Base-by-base conservation (phyloP, 2,329 filamentous ascomycete genomes). In the Xylaria multiplex region DNA sequence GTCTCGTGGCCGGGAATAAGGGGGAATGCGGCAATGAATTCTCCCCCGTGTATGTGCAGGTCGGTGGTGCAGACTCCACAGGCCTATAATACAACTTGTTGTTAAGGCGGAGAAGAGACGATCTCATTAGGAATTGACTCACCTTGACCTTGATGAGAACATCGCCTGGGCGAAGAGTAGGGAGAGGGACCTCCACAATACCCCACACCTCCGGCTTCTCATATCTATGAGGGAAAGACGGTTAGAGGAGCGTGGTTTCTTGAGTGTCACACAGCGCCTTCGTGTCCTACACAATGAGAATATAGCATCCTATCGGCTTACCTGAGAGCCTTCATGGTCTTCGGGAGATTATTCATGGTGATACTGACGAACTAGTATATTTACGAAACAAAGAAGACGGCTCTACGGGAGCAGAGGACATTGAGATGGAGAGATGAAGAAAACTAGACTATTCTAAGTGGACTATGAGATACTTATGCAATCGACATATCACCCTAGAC, bases 1-100 rank as follows among this genome's bases (percentile, higher is more conserved):
- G 89, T 90, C 77, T 91, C 89, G 72, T 91, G 89, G 56, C 89
- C 88, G 65, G 88, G 88, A 72, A 90, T 88, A 64, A 90, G 80
- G 58, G 88, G 88, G 75, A 90, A 90, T 79, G 88, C 81, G 69
- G 81, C 81, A 49, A 83, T 82, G 71, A 91, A 91, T 79, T 91
- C 88, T 73, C 89, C 90, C 77, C 91, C 86, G 74, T 91, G 88
- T 72, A 88, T 89, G 73, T 89, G 86, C 76, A 77, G 62, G 64
- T 83, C 77, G 62, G 79, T 80, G 69, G 79, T 79, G 56, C 75
- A 74, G 58, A 77, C 76, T 72, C 75, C 75, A 57, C 75, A 77
- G 57, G 75, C 74, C 75, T 77, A 57, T 1, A 46, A 40, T 76
- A 42, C 13, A 46, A 43, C 2, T 24, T 63, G 60, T 76, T 67